Evolutionary conservation across 2,329 filamentous ascomycete species (phyloP).

Genomic region (Canariomyces notabilis): DNA sequence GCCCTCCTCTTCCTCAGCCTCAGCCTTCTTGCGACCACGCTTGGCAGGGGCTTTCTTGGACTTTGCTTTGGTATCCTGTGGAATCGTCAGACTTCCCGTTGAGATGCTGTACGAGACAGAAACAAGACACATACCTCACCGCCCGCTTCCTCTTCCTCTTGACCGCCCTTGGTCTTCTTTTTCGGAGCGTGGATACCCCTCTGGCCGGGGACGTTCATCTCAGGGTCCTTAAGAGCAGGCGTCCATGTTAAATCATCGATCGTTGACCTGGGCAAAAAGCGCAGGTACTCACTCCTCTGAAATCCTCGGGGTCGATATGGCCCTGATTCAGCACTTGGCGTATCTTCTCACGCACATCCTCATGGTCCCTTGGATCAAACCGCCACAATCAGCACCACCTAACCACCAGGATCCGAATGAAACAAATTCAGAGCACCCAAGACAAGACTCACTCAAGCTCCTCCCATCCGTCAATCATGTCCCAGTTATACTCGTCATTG

Average conservation of each 20-base stretch:
- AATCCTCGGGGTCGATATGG: conserved; percentile 79
- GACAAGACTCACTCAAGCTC: conserved; percentile 57
- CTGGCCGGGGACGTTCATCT: conserved; percentile 65
- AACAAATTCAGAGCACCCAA: too few relatives aligned
- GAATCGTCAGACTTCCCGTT: not conserved
- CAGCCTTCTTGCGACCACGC: conserved; percentile 35
- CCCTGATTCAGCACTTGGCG: conserved; percentile 66
- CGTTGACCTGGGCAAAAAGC: not conserved
- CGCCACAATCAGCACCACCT: not conserved
- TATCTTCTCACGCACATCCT: conserved; percentile 68
- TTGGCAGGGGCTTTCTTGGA: conserved; percentile 34
- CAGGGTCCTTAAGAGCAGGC: conserved; percentile 74
- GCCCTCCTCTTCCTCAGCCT: conserved; percentile 27
- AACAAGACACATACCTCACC: conserved; percentile 6
- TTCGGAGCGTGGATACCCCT: conserved; percentile 54
- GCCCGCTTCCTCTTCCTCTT: conserved; percentile 29
- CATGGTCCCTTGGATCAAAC: conserved; percentile 35
- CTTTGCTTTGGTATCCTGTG: conserved; percentile 24
- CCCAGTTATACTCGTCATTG: conserved; percentile 50
- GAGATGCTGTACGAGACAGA: conserved; percentile 2
- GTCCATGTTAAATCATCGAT: not conserved
- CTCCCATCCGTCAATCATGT: conserved; percentile 74
- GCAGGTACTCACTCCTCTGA: conserved; percentile 66
- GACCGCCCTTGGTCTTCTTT: conserved; percentile 32
- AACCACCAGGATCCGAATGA: conserved; percentile 10